These are phyloP conservation scores for Vitis rupestris DNA, from an alignment of 164 flowering plant species.

Conservation along the genomic window DNA sequence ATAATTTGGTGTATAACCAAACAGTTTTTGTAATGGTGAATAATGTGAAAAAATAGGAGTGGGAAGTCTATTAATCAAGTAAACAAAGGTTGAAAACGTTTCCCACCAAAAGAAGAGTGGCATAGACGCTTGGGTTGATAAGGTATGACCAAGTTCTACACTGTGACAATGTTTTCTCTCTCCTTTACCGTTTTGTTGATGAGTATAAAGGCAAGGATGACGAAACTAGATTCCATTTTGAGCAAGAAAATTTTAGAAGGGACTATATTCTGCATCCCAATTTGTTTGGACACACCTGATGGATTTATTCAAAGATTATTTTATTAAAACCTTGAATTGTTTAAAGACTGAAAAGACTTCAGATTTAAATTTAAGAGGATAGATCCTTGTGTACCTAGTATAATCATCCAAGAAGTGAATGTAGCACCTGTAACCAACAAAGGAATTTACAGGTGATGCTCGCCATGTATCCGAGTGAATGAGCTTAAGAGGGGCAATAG, in stretches of 20 bases:
- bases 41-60: not conserved
- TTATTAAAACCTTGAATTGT: not conserved
- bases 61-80: conserved; percentile 2
- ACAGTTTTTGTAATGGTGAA: not conserved
- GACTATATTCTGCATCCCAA: not conserved
- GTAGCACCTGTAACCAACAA: not conserved
- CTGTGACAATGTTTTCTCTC: conserved; percentile 9
- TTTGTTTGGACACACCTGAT: not conserved
- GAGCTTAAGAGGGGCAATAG: not conserved
- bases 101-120: not conserved
- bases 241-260: not conserved
- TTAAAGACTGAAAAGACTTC: no score
- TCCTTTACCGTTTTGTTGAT: not conserved
- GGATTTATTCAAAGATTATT: not conserved
- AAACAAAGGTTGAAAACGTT: not conserved
- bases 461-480: conserved; percentile 6
- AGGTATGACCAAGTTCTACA: not conserved
- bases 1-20: not conserved
- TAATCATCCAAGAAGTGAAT: no score
- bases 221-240: no score
- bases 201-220: no score
- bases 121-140: not conserved
- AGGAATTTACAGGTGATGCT: not conserved
- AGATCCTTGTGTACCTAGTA: no score
- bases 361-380: no score